Percentiles rank a stretch among this genome's conserved stretches.
phyloP scores from a whole-genome alignment of 768 basidiomycete genomes.

The Pluteus cervinus region DNA sequence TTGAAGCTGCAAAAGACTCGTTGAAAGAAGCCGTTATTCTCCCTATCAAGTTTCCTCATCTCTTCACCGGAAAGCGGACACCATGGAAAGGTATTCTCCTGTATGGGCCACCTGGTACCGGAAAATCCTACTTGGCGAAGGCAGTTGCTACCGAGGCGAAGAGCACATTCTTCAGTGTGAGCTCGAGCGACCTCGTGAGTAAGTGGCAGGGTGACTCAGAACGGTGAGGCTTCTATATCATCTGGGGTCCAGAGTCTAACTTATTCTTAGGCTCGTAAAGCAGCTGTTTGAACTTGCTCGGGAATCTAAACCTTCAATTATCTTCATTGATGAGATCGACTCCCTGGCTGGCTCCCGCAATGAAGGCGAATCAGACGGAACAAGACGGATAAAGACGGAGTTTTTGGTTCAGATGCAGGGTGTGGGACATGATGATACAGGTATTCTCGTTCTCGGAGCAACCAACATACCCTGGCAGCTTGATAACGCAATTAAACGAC shows the following conservation, averaged over 20 bases:
- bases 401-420: slow-evolving; percentile 99
- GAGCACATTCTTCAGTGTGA: slow-evolving; percentile 97
- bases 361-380: slow-evolving; percentile 96
- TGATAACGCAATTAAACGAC: slow-evolving; percentile 95
- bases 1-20: slow-evolving; percentile 92
- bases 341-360: slow-evolving; percentile 92
- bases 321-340: slow-evolving; percentile 99
- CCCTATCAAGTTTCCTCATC: slow-evolving; percentile 98
- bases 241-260: slow-evolving; percentile 1
- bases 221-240: slow-evolving; percentile 46
- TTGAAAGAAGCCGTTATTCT: slow-evolving; percentile 98
- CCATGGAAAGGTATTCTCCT: slow-evolving; percentile 95
- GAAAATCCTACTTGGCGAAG: slow-evolving; percentile 95
- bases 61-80: slow-evolving; percentile 97
- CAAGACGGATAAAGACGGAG: slow-evolving; percentile 96
- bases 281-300: slow-evolving; percentile 95
- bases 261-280: slow-evolving; percentile 69
- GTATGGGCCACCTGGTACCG: slow-evolving; percentile 97
- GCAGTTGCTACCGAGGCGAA: slow-evolving; percentile 99
- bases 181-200: slow-evolving; percentile 91
- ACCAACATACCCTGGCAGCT: slow-evolving; percentile 99
- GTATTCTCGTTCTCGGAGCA: slow-evolving; percentile 92
- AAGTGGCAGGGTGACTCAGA: slow-evolving; percentile 99
- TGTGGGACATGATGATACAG: slow-evolving; percentile 95
- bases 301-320: slow-evolving; percentile 94